Evolutionary conservation across 768 basidiomycete genomes (phyloP).

Genomic region (Neoboletus magnificus): DNA sequence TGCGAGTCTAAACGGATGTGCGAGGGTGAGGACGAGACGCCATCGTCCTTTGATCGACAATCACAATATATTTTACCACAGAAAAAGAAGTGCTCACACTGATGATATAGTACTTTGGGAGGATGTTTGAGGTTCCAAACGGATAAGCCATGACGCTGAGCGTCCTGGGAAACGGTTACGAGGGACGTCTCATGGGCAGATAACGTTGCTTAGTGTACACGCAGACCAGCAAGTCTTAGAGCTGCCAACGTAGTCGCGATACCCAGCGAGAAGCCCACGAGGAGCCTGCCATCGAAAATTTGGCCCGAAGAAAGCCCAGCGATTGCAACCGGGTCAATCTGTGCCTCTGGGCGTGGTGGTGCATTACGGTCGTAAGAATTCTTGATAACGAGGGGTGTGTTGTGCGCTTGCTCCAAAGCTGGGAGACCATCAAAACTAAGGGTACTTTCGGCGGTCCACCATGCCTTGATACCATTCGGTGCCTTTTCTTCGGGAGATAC

Average conservation of each 20-base stretch:
- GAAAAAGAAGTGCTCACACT: neutral
- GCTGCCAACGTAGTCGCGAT: slow-evolving; percentile 16
- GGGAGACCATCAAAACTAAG: slow-evolving; percentile 58
- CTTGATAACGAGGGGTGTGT: slow-evolving; percentile 11
- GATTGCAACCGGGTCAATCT: neutral
- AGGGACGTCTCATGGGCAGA: too few species aligned
- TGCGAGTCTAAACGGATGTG: neutral
- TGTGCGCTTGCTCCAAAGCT: slow-evolving; percentile 37
- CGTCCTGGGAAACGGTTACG: neutral
- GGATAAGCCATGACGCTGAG: neutral
- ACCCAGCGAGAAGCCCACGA: slow-evolving; percentile 32
- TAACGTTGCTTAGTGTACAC: too few species aligned
- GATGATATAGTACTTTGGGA: neutral
- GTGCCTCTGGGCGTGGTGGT: slow-evolving; percentile 1
- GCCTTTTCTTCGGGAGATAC: slow-evolving; percentile 21
- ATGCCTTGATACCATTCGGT: slow-evolving; percentile 47
- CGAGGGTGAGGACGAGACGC: neutral
- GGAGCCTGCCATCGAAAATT: slow-evolving; percentile 6
- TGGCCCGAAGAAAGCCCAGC: neutral
- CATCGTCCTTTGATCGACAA: neutral
- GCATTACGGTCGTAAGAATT: slow-evolving; percentile 22
- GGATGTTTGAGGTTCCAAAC: neutral
- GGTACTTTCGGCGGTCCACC: slow-evolving; percentile 51
- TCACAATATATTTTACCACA: neutral
- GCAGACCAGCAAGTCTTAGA: slow-evolving; percentile 9